Evolutionary conservation across 148 eudicot species (phyloP).

Genomic region (Vaccinium darrowii): DNA sequence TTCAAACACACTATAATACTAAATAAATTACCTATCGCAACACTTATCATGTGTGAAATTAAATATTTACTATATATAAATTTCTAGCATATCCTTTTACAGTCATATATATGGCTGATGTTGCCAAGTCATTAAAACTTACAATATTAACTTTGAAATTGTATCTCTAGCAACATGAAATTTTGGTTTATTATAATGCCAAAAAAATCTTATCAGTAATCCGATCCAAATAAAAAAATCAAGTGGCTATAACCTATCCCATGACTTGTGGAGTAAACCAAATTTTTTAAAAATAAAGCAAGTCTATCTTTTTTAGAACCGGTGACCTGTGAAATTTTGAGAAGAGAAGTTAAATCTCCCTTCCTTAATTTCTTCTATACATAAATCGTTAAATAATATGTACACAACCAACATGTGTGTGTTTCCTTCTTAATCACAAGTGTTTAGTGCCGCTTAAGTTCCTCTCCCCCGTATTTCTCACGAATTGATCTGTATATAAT

Average conservation of each 20-base stretch:
- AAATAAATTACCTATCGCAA: too few species aligned
- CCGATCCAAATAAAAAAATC: background rate
- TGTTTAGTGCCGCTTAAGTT: background rate
- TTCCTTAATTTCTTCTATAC: background rate
- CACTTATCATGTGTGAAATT: background rate
- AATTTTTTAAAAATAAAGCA: too few species aligned
- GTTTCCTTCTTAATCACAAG: too few species aligned
- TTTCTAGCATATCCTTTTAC: background rate
- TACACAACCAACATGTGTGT: too few species aligned
- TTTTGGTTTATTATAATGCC: too few species aligned
- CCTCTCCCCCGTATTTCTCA: background rate
- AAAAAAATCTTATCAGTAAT: background rate
- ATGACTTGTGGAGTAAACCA: background rate
- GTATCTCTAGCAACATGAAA: background rate
- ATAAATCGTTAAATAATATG: too few species aligned
- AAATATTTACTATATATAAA: background rate
- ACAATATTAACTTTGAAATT: too few species aligned
- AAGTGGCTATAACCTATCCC: background rate
- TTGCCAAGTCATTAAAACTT: background rate
- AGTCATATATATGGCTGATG: background rate
- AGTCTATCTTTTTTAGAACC: too few species aligned
- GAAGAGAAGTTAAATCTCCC: background rate
- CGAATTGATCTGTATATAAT: background rate
- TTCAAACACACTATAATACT: background rate
- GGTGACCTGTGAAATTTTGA: too few species aligned